Evolutionary conservation across 2,329 filamentous ascomycete species (phyloP).

Genomic region (Fusarium domesticum): DNA sequence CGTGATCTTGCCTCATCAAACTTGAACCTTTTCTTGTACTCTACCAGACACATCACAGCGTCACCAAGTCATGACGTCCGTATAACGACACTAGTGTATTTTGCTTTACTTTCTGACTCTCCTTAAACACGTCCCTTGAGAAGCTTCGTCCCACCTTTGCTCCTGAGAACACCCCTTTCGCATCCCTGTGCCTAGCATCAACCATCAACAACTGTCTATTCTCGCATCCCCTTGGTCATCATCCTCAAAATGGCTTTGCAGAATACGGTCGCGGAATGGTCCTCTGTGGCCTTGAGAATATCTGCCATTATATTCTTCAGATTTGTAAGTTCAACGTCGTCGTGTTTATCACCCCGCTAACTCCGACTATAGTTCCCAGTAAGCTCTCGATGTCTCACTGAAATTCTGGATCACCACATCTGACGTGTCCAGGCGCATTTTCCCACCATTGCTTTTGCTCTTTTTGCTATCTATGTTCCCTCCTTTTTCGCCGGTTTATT

Average conservation of each 20-base stretch:
- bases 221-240: conserved; percentile 9
- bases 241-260: conserved; percentile 32
- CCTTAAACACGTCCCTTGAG: conserved; percentile 14
- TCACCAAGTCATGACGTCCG: conserved; percentile 8
- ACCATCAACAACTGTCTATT: conserved; percentile 6
- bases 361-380: conserved; percentile 35
- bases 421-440: conserved; percentile 35
- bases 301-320: conserved; percentile 37
- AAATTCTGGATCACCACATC: conserved; percentile 9
- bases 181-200: conserved; percentile 1
- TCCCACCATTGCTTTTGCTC: conserved; percentile 55
- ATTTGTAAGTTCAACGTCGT: conserved; percentile 30
- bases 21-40: background rate
- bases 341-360: conserved; percentile 9
- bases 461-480: conserved; percentile 64
- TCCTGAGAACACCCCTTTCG: conserved; percentile 4
- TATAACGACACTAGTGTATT: conserved; percentile 8
- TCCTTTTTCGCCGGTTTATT: conserved; percentile 60
- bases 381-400: conserved; percentile 14
- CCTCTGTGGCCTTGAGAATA: conserved; percentile 39
- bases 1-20: background rate
- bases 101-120: conserved; percentile 20
- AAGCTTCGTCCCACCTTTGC: conserved; percentile 1
- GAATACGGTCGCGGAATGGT: conserved; percentile 31
- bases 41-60: conserved; percentile 1